phyloP scores from a whole-genome alignment of 768 basidiomycete genomes.

The Boletus sp. region DNA sequence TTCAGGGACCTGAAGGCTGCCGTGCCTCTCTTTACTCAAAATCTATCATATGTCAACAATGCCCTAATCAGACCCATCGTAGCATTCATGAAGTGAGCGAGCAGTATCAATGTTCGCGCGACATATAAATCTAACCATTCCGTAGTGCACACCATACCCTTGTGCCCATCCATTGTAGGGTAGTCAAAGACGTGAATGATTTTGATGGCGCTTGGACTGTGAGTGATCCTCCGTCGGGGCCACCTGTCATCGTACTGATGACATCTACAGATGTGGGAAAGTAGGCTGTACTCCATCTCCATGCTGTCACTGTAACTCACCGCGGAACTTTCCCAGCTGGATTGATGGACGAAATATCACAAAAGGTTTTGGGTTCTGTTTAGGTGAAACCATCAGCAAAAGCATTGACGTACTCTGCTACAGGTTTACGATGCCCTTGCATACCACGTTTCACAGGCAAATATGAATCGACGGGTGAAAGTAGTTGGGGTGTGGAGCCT shows the following conservation, averaged over 20 bases:
- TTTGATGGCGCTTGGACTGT: conserved; percentile 98
- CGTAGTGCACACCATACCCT: conserved; percentile 87
- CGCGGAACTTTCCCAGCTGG: conserved; percentile 58
- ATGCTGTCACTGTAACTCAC: neutral
- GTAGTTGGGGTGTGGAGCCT: conserved; percentile 93
- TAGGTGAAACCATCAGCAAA: neutral
- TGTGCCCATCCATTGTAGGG: conserved; percentile 89
- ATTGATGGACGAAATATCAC: conserved; percentile 85
- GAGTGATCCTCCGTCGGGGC: conserved; percentile 31
- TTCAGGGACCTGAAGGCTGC: conserved; percentile 95
- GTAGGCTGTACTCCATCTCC: conserved; percentile 42
- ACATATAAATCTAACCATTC: conserved; percentile 3
- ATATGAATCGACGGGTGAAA: conserved; percentile 85
- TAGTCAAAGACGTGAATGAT: conserved; percentile 78
- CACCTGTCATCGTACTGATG: neutral
- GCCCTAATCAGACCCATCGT: conserved; percentile 95
- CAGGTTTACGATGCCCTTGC: conserved; percentile 91
- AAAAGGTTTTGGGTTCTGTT: conserved; percentile 53
- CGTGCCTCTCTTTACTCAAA: conserved; percentile 87
- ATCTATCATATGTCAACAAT: conserved; percentile 88
- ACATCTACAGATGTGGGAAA: conserved; percentile 80
- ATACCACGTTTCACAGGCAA: conserved; percentile 88
- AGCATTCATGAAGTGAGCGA: conserved; percentile 92
- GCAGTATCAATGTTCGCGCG: neutral
- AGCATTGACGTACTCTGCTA: neutral